Base-by-base conservation (phyloP, 2,329 filamentous ascomycete genomes). In the Fusarium udum region DNA sequence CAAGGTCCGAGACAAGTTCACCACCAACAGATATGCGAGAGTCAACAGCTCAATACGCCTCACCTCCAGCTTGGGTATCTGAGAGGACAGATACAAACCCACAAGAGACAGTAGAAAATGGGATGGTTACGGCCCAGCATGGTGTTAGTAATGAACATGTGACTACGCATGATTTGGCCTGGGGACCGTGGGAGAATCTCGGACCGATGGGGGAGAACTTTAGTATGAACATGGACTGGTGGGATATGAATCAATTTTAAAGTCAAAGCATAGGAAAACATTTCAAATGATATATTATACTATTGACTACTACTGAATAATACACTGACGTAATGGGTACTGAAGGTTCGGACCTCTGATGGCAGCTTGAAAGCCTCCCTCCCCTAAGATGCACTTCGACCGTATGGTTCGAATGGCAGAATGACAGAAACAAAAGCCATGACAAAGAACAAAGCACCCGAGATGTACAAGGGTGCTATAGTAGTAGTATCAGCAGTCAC, bases 371-470 rank as follows among this genome's bases (percentile, higher is more conserved):
- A 4, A 12, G 3, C 10, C 13, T 6, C 24, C 6, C 9, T 11
- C 6, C 24, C 15, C 32, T 37, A 67, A 6, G 70, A 73, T 10
- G 70, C 66, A 36, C 32, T 56, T 49, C 78, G 74, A 14, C 79
- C 80, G 77, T 88, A 91, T 2, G 91, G 91, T 83, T 93, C 91
- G 76, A 92, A 93, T 0, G 91, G 91, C 65, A 93, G 91, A 18
- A 85, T 58, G 0, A 83, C 85, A 9, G 90, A 88, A 18, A 91
- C 83, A 1, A 84, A 74, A 1, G 89, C 89, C 85, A 92, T 88
- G 9, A 86, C 84, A 20, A 89, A 83, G 75, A 91, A 92, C 8
- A 93, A 81, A 4, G 87, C 87, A 0, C 90, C 91, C 68, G 90
- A 93, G 36, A 93, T 85, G 72, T 90, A 93, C 28, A 93, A 87